Evolutionary conservation across 1,284 basidiomycete species (phyloP).

Genomic region (Cryptococcus amylolentus): DNA sequence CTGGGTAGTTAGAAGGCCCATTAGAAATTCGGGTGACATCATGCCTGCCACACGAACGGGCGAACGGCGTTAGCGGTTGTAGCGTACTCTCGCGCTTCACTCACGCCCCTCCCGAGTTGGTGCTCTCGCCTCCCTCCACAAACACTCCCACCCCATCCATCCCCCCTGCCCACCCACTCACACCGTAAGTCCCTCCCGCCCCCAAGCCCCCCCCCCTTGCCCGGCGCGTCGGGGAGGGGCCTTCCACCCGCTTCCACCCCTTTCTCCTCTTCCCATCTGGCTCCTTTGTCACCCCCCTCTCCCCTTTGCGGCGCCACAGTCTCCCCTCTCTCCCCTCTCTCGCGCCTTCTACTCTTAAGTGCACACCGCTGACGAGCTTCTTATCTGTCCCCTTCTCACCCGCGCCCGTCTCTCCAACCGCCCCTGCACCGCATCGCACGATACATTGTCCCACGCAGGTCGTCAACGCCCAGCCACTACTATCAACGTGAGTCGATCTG

Average conservation of each 20-base stretch:
- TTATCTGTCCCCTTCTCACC: neutral
- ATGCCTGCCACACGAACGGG: no score
- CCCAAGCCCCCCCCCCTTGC: neutral
- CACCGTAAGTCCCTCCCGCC: neutral
- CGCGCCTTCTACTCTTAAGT: neutral
- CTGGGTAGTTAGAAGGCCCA: no score
- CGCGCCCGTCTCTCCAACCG: constrained; percentile 5
- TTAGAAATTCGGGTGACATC: no score
- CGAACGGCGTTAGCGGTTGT: no score
- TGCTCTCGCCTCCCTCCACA: neutral
- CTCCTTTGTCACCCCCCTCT: constrained; percentile 1
- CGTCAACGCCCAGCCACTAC: neutral
- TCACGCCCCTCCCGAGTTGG: no score
- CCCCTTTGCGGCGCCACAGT: neutral
- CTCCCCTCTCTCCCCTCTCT: neutral
- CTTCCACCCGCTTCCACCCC: neutral
- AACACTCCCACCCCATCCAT: constrained; percentile 1
- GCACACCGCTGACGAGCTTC: neutral
- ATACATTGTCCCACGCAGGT: neutral
- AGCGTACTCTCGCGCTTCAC: no score
- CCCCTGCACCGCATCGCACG: neutral
- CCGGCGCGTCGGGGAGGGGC: neutral
- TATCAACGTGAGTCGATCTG: neutral
- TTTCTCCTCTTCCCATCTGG: neutral
- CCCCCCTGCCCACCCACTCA: neutral